Conservation (phyloP, 2,329 filamentous ascomycete genomes). For the Fonsecaea pedrosoi region DNA sequence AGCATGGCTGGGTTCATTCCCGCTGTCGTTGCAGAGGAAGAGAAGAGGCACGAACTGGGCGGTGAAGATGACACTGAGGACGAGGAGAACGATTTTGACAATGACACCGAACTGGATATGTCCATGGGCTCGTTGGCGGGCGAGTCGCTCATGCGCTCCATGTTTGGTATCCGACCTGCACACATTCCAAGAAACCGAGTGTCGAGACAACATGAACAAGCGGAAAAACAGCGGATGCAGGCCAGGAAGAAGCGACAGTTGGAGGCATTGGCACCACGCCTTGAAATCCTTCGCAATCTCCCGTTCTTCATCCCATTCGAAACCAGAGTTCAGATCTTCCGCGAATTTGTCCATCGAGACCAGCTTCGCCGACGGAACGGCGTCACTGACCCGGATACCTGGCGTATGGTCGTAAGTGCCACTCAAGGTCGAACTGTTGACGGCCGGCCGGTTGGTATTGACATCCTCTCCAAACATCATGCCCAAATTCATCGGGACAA, state of each 20-base stretch:
- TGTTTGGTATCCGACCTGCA: conserved; percentile 39
- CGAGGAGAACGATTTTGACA: conserved; percentile 52
- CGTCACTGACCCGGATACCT: conserved; percentile 73
- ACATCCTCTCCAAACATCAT: conserved; percentile 66
- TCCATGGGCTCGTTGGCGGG: conserved; percentile 58
- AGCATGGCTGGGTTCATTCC: conserved; percentile 88
- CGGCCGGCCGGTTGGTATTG: conserved; percentile 49
- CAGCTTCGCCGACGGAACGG: conserved; percentile 74
- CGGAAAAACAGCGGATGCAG: conserved; percentile 50
- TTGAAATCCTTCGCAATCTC: conserved; percentile 94
- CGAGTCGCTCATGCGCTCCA: conserved; percentile 48
- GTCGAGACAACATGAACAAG: conserved; percentile 31
- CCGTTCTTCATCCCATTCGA: conserved; percentile 95
- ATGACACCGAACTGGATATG: conserved; percentile 50
- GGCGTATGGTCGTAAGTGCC: conserved; percentile 68
- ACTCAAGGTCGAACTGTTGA: conserved; percentile 49
- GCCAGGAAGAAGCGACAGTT: conserved; percentile 72
- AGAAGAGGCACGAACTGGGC: conserved; percentile 72
- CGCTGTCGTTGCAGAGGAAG: conserved; percentile 86
- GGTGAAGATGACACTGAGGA: conserved; percentile 67
- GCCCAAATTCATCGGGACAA: conserved; percentile 79
- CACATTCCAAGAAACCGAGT: conserved; percentile 35
- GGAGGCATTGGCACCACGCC: conserved; percentile 79
- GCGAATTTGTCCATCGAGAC: conserved; percentile 87
- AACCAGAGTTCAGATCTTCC: conserved; percentile 88